Conservation (phyloP, 345 rosid species). For the Populus alba region DNA sequence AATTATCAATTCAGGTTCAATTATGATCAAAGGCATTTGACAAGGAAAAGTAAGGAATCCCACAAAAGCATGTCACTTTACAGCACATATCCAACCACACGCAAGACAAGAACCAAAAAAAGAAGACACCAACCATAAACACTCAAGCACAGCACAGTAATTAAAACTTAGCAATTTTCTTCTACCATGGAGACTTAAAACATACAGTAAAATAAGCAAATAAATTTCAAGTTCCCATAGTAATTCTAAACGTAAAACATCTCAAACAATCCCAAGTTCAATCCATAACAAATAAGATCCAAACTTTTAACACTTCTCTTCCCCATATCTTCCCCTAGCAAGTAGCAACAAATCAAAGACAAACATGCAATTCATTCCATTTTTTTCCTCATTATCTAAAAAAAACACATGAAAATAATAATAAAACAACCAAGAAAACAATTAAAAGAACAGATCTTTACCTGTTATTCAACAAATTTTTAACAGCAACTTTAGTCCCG, state of each 20-base stretch:
- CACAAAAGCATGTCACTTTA: slow-evolving; percentile 19
- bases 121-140: neutral
- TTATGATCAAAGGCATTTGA: neutral
- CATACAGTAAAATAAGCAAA: neutral
- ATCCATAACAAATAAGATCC: neutral
- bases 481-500: slow-evolving; percentile 83
- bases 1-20: slow-evolving; percentile 6
- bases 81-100: slow-evolving; percentile 19
- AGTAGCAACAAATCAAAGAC: neutral
- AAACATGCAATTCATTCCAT: neutral
- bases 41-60: neutral
- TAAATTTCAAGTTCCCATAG: neutral
- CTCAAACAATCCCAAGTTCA: neutral
- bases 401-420: too few species aligned
- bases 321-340: neutral
- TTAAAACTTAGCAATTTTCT: neutral
- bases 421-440: neutral
- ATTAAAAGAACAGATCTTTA: slow-evolving; percentile 9
- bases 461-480: slow-evolving; percentile 91
- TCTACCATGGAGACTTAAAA: neutral
- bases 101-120: slow-evolving; percentile 26
- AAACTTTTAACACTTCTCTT: neutral
- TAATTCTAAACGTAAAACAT: neutral
- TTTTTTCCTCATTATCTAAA: too few species aligned
- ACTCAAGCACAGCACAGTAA: neutral